Percentiles rank a stretch among this genome's conserved stretches.
phyloP scores from a whole-genome alignment of 805 yeast species.

The Yarrowia sp. region DNA sequence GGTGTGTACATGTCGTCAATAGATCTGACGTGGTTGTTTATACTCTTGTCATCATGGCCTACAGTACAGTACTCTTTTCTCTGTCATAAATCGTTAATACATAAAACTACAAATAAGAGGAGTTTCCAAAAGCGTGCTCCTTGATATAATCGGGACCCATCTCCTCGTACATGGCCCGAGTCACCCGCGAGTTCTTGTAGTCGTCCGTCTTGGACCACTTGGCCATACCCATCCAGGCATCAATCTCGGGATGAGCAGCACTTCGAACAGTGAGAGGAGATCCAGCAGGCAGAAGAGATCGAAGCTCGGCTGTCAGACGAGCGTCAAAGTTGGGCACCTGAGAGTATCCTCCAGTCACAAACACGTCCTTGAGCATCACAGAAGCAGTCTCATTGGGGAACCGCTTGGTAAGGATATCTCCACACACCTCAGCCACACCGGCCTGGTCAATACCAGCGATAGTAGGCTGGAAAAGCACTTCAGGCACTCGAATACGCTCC shows the following conservation, averaged over 20 bases:
- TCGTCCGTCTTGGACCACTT: constrained; percentile 67
- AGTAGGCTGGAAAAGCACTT: constrained; percentile 87
- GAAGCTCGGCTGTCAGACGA: constrained; percentile 74
- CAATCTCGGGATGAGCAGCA: constrained; percentile 73
- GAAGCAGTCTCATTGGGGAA: constrained; percentile 57
- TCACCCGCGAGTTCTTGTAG: constrained; percentile 58
- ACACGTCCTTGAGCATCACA: constrained; percentile 57
- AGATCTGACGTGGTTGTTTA: no score
- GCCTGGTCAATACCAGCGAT: constrained; percentile 97
- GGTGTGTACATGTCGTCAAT: no score
- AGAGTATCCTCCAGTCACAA: constrained; percentile 87
- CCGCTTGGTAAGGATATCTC: constrained; percentile 67
- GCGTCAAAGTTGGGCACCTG: constrained; percentile 67
- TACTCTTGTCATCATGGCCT: no score
- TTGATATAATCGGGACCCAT: constrained; percentile 88
- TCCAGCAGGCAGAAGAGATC: constrained; percentile 71
- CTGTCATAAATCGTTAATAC: background rate
- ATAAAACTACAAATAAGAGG: constrained; percentile 32
- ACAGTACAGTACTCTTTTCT: background rate
- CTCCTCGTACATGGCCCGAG: constrained; percentile 81
- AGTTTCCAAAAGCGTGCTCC: constrained; percentile 82
- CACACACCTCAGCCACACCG: constrained; percentile 81
- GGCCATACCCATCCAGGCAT: constrained; percentile 96
- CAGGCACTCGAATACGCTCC: constrained; percentile 92
- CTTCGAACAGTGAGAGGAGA: constrained; percentile 64